Base-by-base conservation (phyloP, 257 asterid genomes). In the Verbascum thapsus region DNA sequence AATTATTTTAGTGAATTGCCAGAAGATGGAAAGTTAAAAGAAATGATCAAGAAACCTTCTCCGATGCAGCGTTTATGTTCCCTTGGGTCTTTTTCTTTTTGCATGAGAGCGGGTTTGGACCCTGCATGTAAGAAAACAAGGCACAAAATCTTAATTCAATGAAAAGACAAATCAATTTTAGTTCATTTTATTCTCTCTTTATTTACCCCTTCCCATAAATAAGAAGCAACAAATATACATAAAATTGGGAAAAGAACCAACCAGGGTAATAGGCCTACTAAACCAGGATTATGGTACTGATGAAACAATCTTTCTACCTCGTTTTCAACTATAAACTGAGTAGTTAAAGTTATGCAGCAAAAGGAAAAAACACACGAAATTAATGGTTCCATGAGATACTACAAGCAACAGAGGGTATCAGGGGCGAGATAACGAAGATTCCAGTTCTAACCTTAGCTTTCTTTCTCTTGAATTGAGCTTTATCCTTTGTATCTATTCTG, bases 61-160 rank as follows among this genome's bases (percentile, higher is more conserved):
- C 78, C 15, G 81, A 66, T 63, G 82, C 67, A 59, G 72, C 57
- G 67, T 72, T 64, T 58, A 69, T 45, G 54, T 60, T 61, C 35
- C 38, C 78, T 41, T 44, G 70, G 10, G 1, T 70, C 83, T 82
- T 82, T 67, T 83, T 87, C 88, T 81, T 85, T 77, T 74, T 87
- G 81, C 95, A 84, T 1, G 96, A 89, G 19, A 92, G 91, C 35
- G 99, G 99, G 60, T 88, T 87, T 13, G 97, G 97, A 62, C 94
- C 96, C 97, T 92, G 79, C 61, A 63, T 66, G 58, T 44, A 66
- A 38, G 39, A 45, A 58, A 71, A 58, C 15, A 71, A 53, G 54
- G 61, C 20, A 70, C 43, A 42, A 42, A 12, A 53, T 41, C 39
- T 22, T 37, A 8, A 35, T 45, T 23, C 66, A 34, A 44, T 2